Percentiles rank a stretch among this genome's conserved stretches.
Evolutionary conservation across 352 stramenopile genomes (phyloP).

Genomic region (Albugo candida): DNA sequence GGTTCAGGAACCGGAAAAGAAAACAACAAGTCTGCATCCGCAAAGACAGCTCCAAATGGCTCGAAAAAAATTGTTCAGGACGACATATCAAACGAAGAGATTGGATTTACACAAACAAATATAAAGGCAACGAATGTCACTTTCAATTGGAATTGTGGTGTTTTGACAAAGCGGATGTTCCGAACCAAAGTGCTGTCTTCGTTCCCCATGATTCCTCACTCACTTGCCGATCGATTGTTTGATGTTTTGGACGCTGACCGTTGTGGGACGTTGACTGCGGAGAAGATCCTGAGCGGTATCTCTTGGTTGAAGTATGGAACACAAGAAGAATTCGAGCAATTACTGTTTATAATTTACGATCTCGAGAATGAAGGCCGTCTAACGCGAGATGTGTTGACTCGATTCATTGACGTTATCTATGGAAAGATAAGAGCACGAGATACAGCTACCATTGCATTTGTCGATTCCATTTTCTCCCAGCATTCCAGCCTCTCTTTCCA

Average conservation of each 20-base stretch:
- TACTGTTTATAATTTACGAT: slow-evolving; percentile 76
- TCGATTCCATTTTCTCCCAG: slow-evolving; percentile 36
- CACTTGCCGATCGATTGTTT: slow-evolving; percentile 66
- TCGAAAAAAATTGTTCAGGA: too few relatives aligned
- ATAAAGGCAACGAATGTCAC: too few relatives aligned
- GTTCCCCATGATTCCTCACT: slow-evolving; percentile 64
- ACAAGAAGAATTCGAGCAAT: slow-evolving; percentile 43
- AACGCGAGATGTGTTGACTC: slow-evolving; percentile 42
- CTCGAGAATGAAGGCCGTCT: slow-evolving; percentile 37
- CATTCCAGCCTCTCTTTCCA: slow-evolving; percentile 22
- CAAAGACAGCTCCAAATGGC: too few relatives aligned
- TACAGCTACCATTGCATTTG: slow-evolving; percentile 22
- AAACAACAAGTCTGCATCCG: background rate
- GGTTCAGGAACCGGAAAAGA: too few relatives aligned
- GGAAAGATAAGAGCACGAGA: slow-evolving; percentile 25
- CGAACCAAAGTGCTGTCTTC: slow-evolving; percentile 55
- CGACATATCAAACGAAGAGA: background rate
- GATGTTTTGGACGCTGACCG: slow-evolving; percentile 60
- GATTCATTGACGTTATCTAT: slow-evolving; percentile 77
- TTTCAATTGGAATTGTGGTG: too few relatives aligned
- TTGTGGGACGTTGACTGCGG: slow-evolving; percentile 39
- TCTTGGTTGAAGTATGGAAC: slow-evolving; percentile 58
- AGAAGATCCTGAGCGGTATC: slow-evolving; percentile 43
- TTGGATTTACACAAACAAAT: background rate
- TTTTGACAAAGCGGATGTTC: slow-evolving; percentile 52